These are phyloP conservation scores for Paxillus involutus DNA, from an alignment of 768 basidiomycete genomes.

Conservation along the genomic window DNA sequence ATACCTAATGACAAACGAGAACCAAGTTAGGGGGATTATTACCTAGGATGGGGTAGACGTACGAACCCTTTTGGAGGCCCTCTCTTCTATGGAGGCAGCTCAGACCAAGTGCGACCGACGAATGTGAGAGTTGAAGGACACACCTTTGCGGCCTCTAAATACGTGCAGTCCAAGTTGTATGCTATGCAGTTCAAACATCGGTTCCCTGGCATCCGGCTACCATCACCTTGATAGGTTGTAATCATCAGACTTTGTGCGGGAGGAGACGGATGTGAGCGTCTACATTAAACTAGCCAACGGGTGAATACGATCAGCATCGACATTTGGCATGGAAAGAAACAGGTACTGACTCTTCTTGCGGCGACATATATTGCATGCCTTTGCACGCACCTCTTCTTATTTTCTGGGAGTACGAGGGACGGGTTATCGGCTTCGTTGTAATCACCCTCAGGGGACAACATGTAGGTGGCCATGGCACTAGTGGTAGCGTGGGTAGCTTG, in stretches of 20 bases:
- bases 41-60: not conserved
- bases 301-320: no score
- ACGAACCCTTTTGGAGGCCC: conserved; percentile 38
- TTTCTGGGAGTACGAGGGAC: conserved; percentile 29
- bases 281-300: conserved; percentile 19
- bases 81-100: conserved; percentile 34
- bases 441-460: conserved; percentile 67
- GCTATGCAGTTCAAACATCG: conserved; percentile 57
- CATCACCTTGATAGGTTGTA: conserved; percentile 49
- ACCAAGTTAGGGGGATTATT: not conserved
- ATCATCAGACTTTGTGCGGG: not conserved
- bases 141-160: conserved; percentile 57
- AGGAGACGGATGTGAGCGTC: conserved; percentile 3
- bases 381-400: conserved; percentile 73
- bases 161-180: conserved; percentile 51
- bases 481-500: no score
- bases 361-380: conserved; percentile 83
- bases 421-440: conserved; percentile 44
- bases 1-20: conserved; percentile 38
- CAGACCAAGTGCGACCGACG: not conserved
- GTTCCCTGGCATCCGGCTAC: conserved; percentile 54
- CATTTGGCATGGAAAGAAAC: not conserved
- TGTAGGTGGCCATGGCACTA: no score
- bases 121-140: not conserved
- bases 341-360: conserved; percentile 71